These are phyloP conservation scores for Stachybotrys echinatus DNA, from an alignment of 2,329 filamentous ascomycete species.

Conservation along the genomic window DNA sequence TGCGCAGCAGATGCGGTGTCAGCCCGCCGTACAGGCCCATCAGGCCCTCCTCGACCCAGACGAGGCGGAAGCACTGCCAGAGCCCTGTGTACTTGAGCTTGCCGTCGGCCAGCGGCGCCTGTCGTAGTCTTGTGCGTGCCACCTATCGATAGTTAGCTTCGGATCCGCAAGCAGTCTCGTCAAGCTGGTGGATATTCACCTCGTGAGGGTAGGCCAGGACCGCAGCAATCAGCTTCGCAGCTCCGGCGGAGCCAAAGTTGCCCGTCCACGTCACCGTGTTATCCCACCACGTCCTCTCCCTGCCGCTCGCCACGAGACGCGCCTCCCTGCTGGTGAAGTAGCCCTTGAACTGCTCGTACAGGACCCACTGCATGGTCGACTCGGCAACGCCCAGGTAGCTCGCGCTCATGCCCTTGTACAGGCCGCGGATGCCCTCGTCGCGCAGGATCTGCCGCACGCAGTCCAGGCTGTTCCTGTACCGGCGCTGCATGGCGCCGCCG, in stretches of 20 bases:
- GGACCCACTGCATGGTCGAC: constrained; percentile 85
- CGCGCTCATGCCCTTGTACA: constrained; percentile 88
- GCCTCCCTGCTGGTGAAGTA: constrained; percentile 61
- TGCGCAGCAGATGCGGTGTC: constrained; percentile 84
- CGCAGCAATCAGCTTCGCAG: constrained; percentile 80
- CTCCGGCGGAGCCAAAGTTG: constrained; percentile 72
- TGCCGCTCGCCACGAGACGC: constrained; percentile 50
- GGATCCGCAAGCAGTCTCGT: background rate
- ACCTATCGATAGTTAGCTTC: constrained; percentile 42
- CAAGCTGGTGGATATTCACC: constrained; percentile 34
- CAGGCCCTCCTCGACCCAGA: constrained; percentile 85
- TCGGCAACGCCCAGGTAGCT: constrained; percentile 89
- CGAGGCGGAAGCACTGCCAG: constrained; percentile 79
- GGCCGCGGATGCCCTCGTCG: constrained; percentile 71
- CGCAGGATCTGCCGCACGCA: constrained; percentile 78
- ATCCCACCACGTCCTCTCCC: constrained; percentile 66
- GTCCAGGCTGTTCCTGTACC: constrained; percentile 84
- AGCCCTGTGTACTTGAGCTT: constrained; percentile 83
- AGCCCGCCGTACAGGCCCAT: constrained; percentile 83
- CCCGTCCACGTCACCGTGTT: constrained; percentile 71
- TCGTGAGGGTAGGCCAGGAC: constrained; percentile 90
- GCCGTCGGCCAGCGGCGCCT: constrained; percentile 70
- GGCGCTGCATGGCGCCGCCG: constrained; percentile 49
- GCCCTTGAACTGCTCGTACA: constrained; percentile 90
- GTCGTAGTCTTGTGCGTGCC: constrained; percentile 76